Evolutionary conservation across 352 stramenopile genomes (phyloP).

Genomic region (Phytophthora multivora): DNA sequence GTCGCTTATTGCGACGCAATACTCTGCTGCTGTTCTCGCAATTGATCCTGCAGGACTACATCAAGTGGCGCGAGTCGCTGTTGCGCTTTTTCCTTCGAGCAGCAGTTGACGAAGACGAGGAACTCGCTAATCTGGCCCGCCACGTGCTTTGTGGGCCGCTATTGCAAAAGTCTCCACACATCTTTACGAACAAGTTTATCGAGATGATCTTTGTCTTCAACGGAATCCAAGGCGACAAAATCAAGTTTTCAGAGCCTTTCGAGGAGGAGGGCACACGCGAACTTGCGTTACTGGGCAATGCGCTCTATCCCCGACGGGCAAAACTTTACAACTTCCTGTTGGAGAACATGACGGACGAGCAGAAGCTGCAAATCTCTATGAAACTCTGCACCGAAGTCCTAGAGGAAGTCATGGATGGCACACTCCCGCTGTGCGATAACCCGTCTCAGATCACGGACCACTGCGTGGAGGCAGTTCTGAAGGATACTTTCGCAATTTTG

Average conservation of each 20-base stretch:
- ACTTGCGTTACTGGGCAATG: slow-evolving; percentile 61
- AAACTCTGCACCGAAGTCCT: slow-evolving; percentile 95
- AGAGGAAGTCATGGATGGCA: slow-evolving; percentile 88
- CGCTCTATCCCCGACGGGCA: slow-evolving; percentile 69
- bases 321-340: slow-evolving; percentile 96
- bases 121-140: slow-evolving; percentile 92
- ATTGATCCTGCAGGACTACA: slow-evolving; percentile 97
- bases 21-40: slow-evolving; percentile 96
- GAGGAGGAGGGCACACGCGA: slow-evolving; percentile 71
- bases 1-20: slow-evolving; percentile 91
- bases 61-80: slow-evolving; percentile 97
- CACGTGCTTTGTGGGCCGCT: slow-evolving; percentile 92
- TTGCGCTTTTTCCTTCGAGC: slow-evolving; percentile 96
- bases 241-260: slow-evolving; percentile 69
- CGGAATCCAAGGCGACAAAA: slow-evolving; percentile 57
- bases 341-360: slow-evolving; percentile 94
- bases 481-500: slow-evolving; percentile 88
- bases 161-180: slow-evolving; percentile 90
- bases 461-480: slow-evolving; percentile 88
- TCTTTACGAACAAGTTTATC: slow-evolving; percentile 97
- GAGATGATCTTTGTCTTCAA: slow-evolving; percentile 98
- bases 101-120: slow-evolving; percentile 93
- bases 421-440: slow-evolving; percentile 71
- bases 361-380: slow-evolving; percentile 96
- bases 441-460: slow-evolving; percentile 82